phyloP scores from a whole-genome alignment of 1,284 basidiomycete species.

The Moesziomyces antarcticus region DNA sequence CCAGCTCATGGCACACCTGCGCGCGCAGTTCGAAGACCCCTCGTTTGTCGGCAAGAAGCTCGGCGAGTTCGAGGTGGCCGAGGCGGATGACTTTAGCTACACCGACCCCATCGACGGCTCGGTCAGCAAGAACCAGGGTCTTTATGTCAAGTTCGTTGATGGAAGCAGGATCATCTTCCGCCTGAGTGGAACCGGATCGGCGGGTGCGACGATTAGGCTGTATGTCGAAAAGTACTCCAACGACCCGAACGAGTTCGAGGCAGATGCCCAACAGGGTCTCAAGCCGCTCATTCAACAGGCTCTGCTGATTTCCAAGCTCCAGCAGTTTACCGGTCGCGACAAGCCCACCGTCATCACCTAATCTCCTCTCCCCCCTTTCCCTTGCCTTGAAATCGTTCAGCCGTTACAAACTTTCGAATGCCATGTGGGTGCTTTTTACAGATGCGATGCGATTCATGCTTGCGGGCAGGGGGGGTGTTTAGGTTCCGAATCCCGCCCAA shows the following conservation, averaged over 20 bases:
- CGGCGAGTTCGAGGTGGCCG: slow-evolving; percentile 81
- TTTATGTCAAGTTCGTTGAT: slow-evolving; percentile 89
- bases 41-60: slow-evolving; percentile 66
- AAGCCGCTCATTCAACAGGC: slow-evolving; percentile 96
- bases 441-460: too few relatives aligned
- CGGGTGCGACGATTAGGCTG: slow-evolving; percentile 81
- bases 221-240: slow-evolving; percentile 81
- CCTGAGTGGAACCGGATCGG: slow-evolving; percentile 91
- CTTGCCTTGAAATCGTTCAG: too few relatives aligned
- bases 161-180: slow-evolving; percentile 95
- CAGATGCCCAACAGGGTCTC: slow-evolving; percentile 86
- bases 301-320: slow-evolving; percentile 81
- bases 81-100: slow-evolving; percentile 90
- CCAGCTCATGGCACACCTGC: slow-evolving; percentile 82
- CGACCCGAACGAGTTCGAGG: slow-evolving; percentile 78
- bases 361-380: not conserved
- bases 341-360: slow-evolving; percentile 95
- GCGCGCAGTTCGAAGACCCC: slow-evolving; percentile 77
- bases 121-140: slow-evolving; percentile 93
- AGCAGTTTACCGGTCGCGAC: slow-evolving; percentile 84
- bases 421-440: too few relatives aligned
- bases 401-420: not conserved
- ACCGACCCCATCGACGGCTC: slow-evolving; percentile 96
- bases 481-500: slow-evolving; percentile 67
- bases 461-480: not conserved